Percentiles rank a stretch among this genome's conserved stretches.
phyloP scores from a whole-genome alignment of 2,329 filamentous ascomycete genomes.

The Aureobasidium lini region DNA sequence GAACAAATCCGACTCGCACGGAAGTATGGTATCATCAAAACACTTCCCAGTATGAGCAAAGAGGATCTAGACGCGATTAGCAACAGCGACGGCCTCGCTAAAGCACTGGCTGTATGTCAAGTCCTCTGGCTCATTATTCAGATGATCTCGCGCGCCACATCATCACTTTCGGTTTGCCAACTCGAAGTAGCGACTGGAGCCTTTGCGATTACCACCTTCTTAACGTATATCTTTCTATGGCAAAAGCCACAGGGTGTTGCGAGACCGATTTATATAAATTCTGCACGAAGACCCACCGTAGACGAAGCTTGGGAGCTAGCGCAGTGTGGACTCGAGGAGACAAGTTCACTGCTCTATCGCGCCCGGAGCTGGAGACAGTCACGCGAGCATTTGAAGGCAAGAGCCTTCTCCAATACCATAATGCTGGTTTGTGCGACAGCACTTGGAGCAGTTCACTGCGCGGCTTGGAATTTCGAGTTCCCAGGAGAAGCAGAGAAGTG shows the following conservation, averaged over 20 bases:
- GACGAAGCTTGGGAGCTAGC: slow-evolving; percentile 1
- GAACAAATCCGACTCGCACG: not conserved
- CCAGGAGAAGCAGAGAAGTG: not conserved
- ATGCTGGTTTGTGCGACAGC: not conserved
- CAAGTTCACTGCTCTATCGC: not conserved
- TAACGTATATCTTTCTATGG: not conserved
- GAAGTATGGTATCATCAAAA: not conserved
- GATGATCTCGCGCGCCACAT: slow-evolving; percentile 1
- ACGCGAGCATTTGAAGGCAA: not conserved
- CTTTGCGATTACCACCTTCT: not conserved
- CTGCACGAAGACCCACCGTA: not conserved
- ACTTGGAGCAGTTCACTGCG: not conserved
- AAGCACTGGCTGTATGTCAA: slow-evolving; percentile 10
- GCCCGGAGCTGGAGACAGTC: slow-evolving; percentile 1
- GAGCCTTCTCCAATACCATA: not conserved
- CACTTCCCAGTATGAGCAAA: slow-evolving; percentile 2
- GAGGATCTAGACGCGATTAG: slow-evolving; percentile 5
- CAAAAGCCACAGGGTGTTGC: slow-evolving; percentile 1
- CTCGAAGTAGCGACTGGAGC: not conserved
- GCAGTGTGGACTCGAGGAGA: slow-evolving; percentile 1
- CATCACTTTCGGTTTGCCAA: not conserved
- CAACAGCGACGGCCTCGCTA: slow-evolving; percentile 9
- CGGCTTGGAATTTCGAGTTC: not conserved
- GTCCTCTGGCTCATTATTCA: slow-evolving; percentile 10
- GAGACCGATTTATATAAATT: not conserved